Conservation (phyloP, 352 stramenopile genomes). For the Pelagophyceae sp. region DNA sequence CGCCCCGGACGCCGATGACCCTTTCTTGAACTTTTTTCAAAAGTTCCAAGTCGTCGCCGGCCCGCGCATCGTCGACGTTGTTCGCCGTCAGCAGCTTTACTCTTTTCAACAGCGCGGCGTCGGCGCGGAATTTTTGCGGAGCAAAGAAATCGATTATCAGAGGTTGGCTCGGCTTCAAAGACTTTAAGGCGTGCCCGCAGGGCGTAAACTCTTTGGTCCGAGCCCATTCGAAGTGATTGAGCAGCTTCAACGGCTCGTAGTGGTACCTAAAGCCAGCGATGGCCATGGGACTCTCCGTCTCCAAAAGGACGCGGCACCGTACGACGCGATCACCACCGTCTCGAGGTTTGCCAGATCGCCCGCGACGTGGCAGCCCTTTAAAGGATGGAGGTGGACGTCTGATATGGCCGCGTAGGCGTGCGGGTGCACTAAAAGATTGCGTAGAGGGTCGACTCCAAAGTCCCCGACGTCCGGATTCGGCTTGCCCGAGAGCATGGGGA, state of each 20-base stretch:
- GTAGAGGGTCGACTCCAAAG: constrained; percentile 2
- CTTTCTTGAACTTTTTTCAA: background rate
- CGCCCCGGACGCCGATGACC: constrained; percentile 11
- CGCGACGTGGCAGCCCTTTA: background rate
- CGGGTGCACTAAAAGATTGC: constrained; percentile 8
- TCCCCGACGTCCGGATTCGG: constrained; percentile 5
- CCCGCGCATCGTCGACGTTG: background rate
- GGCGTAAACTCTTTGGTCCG: too few species aligned
- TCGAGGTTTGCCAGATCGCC: background rate
- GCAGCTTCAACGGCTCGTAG: too few species aligned
- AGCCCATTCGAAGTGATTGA: too few species aligned
- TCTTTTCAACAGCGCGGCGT: background rate
- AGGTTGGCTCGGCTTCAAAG: background rate
- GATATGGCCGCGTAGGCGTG: background rate
- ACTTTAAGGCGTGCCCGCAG: too few species aligned
- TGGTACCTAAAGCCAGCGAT: too few species aligned
- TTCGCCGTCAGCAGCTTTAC: background rate
- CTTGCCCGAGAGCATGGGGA: background rate
- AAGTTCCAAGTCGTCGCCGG: background rate
- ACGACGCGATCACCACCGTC: background rate
- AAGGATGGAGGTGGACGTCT: constrained; percentile 5
- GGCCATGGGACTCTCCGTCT: too few species aligned
- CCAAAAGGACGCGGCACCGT: too few species aligned
- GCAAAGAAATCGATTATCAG: background rate
- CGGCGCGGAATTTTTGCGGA: background rate